Percentiles rank a stretch among this genome's conserved stretches.
Evolutionary conservation across 345 rosid genomes (phyloP).

Genomic region (Fremontodendron californicum): DNA sequence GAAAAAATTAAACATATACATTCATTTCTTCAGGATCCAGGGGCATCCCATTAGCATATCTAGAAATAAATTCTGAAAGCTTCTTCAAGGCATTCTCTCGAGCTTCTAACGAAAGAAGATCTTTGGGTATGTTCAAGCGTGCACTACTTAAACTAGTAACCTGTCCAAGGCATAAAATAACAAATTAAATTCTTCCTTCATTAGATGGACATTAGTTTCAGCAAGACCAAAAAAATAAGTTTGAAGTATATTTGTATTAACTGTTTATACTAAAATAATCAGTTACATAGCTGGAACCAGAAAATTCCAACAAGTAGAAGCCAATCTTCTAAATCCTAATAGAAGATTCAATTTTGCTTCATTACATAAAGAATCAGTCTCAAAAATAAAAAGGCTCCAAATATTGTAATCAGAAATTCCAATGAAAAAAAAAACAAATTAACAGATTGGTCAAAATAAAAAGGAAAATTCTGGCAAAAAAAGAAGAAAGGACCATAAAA

Average conservation of each 20-base stretch:
- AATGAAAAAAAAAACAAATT: background rate
- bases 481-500: background rate
- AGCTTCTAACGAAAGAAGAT: constrained; percentile 80
- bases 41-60: constrained; percentile 71
- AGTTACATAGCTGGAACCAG: background rate
- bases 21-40: constrained; percentile 93
- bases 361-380: background rate
- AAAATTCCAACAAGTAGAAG: background rate
- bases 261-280: background rate
- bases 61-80: constrained; percentile 71
- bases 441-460: too few relatives aligned
- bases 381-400: background rate
- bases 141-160: constrained; percentile 73
- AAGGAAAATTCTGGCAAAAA: too few relatives aligned
- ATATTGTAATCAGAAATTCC: background rate
- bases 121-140: constrained; percentile 66
- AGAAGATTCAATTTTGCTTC: background rate
- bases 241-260: background rate
- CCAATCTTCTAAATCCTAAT: background rate
- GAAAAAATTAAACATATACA: constrained; percentile 31
- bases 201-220: background rate
- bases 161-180: constrained; percentile 42
- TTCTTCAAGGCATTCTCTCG: constrained; percentile 86
- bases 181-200: constrained; percentile 16
- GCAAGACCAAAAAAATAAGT: background rate